Percentiles rank a stretch among this genome's conserved stretches.
phyloP scores from a whole-genome alignment of 768 basidiomycete genomes.

The Mrakia gelida region DNA sequence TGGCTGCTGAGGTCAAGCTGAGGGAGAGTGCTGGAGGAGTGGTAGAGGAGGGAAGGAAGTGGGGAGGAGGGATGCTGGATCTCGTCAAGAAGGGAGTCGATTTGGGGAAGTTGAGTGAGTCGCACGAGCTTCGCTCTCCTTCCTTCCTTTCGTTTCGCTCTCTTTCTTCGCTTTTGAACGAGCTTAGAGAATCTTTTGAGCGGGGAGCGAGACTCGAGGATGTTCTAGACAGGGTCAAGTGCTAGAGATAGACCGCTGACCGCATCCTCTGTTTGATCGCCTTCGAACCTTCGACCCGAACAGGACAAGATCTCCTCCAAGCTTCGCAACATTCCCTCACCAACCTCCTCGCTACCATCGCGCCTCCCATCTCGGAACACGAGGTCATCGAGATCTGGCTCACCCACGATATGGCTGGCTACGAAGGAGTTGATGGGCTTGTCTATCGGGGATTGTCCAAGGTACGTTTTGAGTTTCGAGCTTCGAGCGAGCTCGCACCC shows the following conservation, averaged over 20 bases:
- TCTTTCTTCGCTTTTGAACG: not conserved
- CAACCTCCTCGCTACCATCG: conserved; percentile 91
- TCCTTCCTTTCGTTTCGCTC: not conserved
- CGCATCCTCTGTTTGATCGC: too few relatives aligned
- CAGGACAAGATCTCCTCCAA: conserved; percentile 84
- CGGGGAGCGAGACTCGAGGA: too few relatives aligned
- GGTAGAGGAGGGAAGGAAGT: conserved; percentile 9
- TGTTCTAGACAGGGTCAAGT: too few relatives aligned
- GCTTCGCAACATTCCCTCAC: conserved; percentile 82
- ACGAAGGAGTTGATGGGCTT: conserved; percentile 90
- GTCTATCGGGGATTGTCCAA: conserved; percentile 80
- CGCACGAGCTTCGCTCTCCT: not conserved
- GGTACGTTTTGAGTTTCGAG: conserved; percentile 47
- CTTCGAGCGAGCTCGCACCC: not conserved
- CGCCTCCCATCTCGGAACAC: conserved; percentile 96
- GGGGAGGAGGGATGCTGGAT: conserved; percentile 13
- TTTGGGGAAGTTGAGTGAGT: conserved; percentile 28
- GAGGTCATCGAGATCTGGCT: conserved; percentile 96
- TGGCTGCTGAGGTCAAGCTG: conserved; percentile 16
- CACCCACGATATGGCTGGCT: conserved; percentile 93
- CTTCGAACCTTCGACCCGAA: too few relatives aligned
- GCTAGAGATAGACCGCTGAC: too few relatives aligned
- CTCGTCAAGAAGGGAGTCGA: conserved; percentile 28
- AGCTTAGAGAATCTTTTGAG: too few relatives aligned
- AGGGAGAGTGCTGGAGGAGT: conserved; percentile 5